Base-by-base conservation (phyloP, 108 stramenopile species). In the Nitzschia sp. region DNA sequence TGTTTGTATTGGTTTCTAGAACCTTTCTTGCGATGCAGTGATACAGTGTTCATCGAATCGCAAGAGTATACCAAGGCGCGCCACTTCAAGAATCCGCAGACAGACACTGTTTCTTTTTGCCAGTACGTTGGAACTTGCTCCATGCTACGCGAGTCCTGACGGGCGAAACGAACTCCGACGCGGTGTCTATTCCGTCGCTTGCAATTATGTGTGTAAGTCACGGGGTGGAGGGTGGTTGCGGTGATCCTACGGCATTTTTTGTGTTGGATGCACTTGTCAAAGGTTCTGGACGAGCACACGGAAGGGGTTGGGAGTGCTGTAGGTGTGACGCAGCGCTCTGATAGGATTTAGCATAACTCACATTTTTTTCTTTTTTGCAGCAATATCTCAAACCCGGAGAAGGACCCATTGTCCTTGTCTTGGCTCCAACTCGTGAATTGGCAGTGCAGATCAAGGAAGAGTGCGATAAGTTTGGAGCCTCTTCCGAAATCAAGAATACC, bases 401-500 rank as follows among this genome's bases (percentile, higher is more conserved):
- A 55, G 99, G 99, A 1, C 99, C 98, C 8, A 98, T 98, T 71
- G 94, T 97, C 0, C 86, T 99, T 15, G 97, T 87, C 7, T 76
- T 98, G 38, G 97, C 98, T 8, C 99, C 99, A 0, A 99, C 99
- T 8, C 94, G 99, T 29, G 99, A 99, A 79, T 95, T 99, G 37
- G 99, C 99, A 0, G 83, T 95, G 37, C 99, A 99, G 81, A 99
- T 99, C 88, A 97, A 98, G 70, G 96, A 93, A 61, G 98, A 99
- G 77, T 98, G 97, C 66, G 97, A 97, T 87, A 97, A 97, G 76
- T 99, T 99, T 71, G 98, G 97, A 8, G 63, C 72, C 21, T 89
- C 88, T 7, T 88, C 89, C 8, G 96, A 93, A 58, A 95, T 99
- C 76, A 97, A 97, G 73, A 98, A 96, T 70, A 98, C 97, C 29